A percentile compares a stretch with the other conserved stretches of the same genome.
phyloP scores from a whole-genome alignment of 2,329 filamentous ascomycete species.

The Colletotrichum aenigma region DNA sequence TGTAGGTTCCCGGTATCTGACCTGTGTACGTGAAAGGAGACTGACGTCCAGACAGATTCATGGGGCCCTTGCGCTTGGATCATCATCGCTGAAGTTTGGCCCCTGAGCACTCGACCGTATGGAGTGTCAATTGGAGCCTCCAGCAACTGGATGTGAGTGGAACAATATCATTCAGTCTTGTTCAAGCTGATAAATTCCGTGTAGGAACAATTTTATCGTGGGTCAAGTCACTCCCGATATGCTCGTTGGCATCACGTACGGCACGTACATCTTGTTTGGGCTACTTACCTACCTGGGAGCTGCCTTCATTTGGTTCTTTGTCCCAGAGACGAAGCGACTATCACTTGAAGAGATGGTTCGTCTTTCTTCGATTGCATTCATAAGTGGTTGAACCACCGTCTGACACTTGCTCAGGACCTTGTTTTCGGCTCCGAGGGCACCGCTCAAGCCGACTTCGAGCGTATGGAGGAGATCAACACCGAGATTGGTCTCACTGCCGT shows the following conservation, averaged over 20 bases:
- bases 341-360: slow-evolving; percentile 67
- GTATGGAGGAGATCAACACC: slow-evolving; percentile 74
- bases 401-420: slow-evolving; percentile 51
- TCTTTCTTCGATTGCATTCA: neutral
- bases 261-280: slow-evolving; percentile 76
- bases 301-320: slow-evolving; percentile 65
- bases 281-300: slow-evolving; percentile 67
- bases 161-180: fast-evolving
- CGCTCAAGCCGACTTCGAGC: slow-evolving; percentile 68
- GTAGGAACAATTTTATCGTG: slow-evolving; percentile 64
- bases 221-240: slow-evolving; percentile 74
- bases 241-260: slow-evolving; percentile 67
- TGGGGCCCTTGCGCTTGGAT: slow-evolving; percentile 81
- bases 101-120: slow-evolving; percentile 70
- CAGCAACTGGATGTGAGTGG: slow-evolving; percentile 64
- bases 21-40: neutral
- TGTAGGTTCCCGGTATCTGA: slow-evolving; percentile 32
- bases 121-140: slow-evolving; percentile 72
- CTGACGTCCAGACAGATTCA: slow-evolving; percentile 47
- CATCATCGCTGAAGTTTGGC: slow-evolving; percentile 77
- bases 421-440: slow-evolving; percentile 72
- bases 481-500: slow-evolving; percentile 65
- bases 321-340: slow-evolving; percentile 68
- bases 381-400: neutral
- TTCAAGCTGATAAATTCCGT: fast-evolving